A percentile compares a stretch with the other conserved stretches of the same genome.
phyloP scores from a whole-genome alignment of 768 basidiomycete genomes.

The Terana coerulea region DNA sequence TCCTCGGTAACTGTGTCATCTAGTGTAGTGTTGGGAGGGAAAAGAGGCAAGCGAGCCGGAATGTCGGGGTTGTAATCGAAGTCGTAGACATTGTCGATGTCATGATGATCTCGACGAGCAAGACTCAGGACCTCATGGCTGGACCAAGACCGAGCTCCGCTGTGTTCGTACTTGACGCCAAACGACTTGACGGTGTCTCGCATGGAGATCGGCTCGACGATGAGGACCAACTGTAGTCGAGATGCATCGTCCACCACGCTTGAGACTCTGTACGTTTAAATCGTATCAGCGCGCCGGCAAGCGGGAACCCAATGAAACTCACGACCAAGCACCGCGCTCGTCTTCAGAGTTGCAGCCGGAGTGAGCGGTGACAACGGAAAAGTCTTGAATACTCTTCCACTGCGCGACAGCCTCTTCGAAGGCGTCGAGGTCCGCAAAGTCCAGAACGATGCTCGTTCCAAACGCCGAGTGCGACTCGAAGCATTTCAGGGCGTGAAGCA shows the following conservation, averaged over 20 bases:
- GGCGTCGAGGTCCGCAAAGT: background rate
- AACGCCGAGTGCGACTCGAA: background rate
- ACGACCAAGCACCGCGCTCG: constrained; percentile 7
- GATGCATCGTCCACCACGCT: background rate
- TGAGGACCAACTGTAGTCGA: background rate
- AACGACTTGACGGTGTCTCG: constrained; percentile 3
- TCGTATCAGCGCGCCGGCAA: background rate
- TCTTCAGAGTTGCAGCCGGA: constrained; percentile 4
- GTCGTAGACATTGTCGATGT: background rate
- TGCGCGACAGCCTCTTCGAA: background rate
- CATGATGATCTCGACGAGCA: background rate
- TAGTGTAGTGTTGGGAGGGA: constrained; percentile 3
- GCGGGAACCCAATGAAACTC: background rate
- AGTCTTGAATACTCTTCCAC: background rate
- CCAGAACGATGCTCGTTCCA: background rate
- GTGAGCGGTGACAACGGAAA: constrained; percentile 8
- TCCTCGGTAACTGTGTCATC: background rate
- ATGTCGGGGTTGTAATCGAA: background rate
- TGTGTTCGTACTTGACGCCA: constrained; percentile 5
- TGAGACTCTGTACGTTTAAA: background rate
- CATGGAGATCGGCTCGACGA: background rate
- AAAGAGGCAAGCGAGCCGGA: constrained; percentile 1
- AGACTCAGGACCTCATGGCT: background rate
- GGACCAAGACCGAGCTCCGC: background rate
- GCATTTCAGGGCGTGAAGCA: constrained; percentile 1